phyloP scores from a whole-genome alignment of 257 asterid species.

The Ocimum tenuiflorum region DNA sequence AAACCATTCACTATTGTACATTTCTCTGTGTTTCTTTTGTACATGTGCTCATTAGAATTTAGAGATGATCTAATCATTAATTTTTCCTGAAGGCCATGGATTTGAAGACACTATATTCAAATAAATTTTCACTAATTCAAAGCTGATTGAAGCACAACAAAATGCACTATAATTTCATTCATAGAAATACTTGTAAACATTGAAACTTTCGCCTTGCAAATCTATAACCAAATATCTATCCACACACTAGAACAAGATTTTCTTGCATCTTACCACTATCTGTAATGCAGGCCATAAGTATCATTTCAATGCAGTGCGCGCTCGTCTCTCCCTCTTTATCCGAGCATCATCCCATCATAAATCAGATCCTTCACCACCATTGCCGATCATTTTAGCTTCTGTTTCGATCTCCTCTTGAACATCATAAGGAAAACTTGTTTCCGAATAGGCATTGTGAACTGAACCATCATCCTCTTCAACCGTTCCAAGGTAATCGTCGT shows the following conservation, averaged over 20 bases:
- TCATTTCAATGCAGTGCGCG: not conserved
- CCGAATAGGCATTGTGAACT: slow-evolving; percentile 6
- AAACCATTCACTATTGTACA: too few relatives aligned
- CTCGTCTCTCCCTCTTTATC: not conserved
- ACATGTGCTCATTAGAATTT: too few relatives aligned
- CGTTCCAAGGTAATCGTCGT: slow-evolving; percentile 33
- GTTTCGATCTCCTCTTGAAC: slow-evolving; percentile 34
- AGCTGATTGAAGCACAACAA: not conserved
- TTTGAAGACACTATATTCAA: not conserved
- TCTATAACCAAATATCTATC: not conserved
- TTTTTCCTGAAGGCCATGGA: too few relatives aligned
- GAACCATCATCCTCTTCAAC: slow-evolving; percentile 22
- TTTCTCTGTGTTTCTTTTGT: too few relatives aligned
- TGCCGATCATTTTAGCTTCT: slow-evolving; percentile 8
- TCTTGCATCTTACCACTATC: not conserved
- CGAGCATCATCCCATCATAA: not conserved
- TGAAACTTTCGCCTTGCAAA: not conserved
- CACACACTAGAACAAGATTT: not conserved
- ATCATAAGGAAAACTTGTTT: slow-evolving; percentile 36
- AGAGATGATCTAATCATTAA: too few relatives aligned
- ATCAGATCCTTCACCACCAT: not conserved
- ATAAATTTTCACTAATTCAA: not conserved
- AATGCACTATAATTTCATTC: not conserved
- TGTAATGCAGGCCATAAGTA: not conserved
- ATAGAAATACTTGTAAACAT: not conserved